Evolutionary conservation across 192 early-diverging fungal genomes (phyloP).

Genomic region (Mortierella antarctica): DNA sequence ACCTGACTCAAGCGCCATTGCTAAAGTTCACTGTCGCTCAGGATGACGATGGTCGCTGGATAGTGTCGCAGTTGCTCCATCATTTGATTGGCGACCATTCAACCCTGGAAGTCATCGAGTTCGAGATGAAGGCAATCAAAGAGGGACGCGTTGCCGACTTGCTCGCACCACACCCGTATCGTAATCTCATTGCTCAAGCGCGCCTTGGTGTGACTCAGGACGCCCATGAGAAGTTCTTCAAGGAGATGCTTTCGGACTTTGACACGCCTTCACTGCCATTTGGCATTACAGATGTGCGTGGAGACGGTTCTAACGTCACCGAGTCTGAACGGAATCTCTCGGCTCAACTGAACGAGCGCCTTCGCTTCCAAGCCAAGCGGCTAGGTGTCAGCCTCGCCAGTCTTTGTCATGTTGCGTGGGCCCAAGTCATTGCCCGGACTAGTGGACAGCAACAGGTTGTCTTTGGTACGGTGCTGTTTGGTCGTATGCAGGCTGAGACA

Average conservation of each 20-base stretch:
- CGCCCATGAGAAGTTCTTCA: conserved; percentile 4
- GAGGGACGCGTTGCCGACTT: neutral
- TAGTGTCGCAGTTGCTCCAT: neutral
- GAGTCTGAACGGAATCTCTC: too few relatives aligned
- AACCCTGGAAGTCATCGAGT: neutral
- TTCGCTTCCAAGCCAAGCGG: too few relatives aligned
- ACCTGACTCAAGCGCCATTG: neutral
- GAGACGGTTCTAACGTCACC: too few relatives aligned
- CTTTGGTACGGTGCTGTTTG: neutral
- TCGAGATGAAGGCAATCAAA: neutral
- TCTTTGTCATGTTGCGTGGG: too few relatives aligned
- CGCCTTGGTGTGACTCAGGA: neutral
- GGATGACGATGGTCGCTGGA: conserved; percentile 1
- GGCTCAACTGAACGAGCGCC: too few relatives aligned
- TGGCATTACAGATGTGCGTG: too few relatives aligned
- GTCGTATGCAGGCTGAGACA: neutral
- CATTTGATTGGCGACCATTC: conserved; percentile 6
- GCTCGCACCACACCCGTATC: neutral
- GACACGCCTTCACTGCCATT: conserved; percentile 4
- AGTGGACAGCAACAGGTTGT: conserved; percentile 1
- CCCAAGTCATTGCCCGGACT: too few relatives aligned
- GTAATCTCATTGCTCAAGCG: neutral
- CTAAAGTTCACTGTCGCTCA: neutral
- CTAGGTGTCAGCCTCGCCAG: too few relatives aligned
- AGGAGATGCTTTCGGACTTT: neutral